phyloP scores from a whole-genome alignment of 441 rosid species.

The Pelargonium fulgidum region DNA sequence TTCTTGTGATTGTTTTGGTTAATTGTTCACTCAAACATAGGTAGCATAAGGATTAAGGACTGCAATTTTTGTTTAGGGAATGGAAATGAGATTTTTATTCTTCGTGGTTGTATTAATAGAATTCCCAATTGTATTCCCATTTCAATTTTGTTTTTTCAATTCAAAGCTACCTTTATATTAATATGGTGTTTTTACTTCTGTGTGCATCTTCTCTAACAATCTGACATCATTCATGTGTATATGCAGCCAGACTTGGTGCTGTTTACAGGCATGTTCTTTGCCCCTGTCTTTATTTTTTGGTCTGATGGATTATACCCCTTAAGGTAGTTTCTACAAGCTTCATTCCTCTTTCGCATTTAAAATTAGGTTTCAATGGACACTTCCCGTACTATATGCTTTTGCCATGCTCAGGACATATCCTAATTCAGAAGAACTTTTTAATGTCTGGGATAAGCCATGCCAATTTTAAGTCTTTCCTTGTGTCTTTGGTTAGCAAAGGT shows the following conservation, averaged over 20 bases:
- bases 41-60: no score
- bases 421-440: neutral
- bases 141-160: no score
- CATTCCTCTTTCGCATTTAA: neutral
- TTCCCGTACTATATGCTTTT: neutral
- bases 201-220: slow-evolving; percentile 1
- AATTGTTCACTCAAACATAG: neutral
- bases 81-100: no score
- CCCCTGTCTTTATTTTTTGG: slow-evolving; percentile 17
- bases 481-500: neutral
- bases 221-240: slow-evolving; percentile 31
- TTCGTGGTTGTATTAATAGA: no score
- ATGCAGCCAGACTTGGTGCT: slow-evolving; percentile 93
- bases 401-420: neutral
- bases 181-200: no score
- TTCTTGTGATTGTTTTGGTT: neutral
- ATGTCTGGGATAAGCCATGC: neutral
- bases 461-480: neutral
- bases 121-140: no score
- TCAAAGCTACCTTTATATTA: no score
- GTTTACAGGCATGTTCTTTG: slow-evolving; percentile 62
- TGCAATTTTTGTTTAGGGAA: slow-evolving; percentile 3
- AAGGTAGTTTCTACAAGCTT: slow-evolving; percentile 6
- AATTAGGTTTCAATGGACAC: neutral
- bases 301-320: slow-evolving; percentile 14